A percentile compares a stretch with the other conserved stretches of the same genome.
Conservation (phyloP, 2,329 filamentous ascomycete species). For the Arthrobotrys musiformis region DNA sequence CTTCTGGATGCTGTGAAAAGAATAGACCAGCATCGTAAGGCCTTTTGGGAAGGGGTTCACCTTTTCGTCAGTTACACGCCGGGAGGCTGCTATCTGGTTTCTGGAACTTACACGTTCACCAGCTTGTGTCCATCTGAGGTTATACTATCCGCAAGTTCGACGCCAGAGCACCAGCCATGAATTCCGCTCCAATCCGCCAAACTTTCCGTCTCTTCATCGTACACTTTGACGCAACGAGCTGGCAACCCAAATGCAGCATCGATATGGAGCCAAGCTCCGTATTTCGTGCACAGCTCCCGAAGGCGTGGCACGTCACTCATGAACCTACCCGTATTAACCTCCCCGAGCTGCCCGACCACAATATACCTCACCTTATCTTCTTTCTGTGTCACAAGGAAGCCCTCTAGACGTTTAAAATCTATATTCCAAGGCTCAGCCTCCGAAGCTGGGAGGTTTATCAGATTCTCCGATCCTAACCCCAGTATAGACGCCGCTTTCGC, state of each 20-base stretch:
- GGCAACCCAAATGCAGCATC: constrained; percentile 91
- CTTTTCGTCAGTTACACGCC: neutral
- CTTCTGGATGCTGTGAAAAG: constrained; percentile 73
- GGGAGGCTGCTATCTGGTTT: neutral
- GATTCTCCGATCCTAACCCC: constrained; percentile 76
- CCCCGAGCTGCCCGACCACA: constrained; percentile 82
- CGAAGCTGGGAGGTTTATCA: constrained; percentile 71
- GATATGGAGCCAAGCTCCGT: constrained; percentile 84
- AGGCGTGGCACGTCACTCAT: constrained; percentile 69
- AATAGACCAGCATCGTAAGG: constrained; percentile 95
- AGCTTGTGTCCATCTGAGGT: constrained; percentile 88
- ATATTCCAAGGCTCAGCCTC: constrained; percentile 74
- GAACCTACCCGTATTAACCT: constrained; percentile 90
- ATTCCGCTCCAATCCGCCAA: constrained; percentile 59
- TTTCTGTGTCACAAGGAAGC: constrained; percentile 65
- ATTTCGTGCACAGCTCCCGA: constrained; percentile 75
- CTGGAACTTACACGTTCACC: constrained; percentile 75
- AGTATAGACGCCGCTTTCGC: constrained; percentile 84
- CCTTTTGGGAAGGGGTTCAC: constrained; percentile 60
- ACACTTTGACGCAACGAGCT: constrained; percentile 69
- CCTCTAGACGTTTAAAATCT: constrained; percentile 74
- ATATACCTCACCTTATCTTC: constrained; percentile 71
- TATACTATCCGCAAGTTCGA: constrained; percentile 88
- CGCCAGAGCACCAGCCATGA: constrained; percentile 69
- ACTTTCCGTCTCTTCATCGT: constrained; percentile 32